These are phyloP conservation scores for Boletus insuetus DNA, from an alignment of 768 basidiomycete species.

Conservation along the genomic window DNA sequence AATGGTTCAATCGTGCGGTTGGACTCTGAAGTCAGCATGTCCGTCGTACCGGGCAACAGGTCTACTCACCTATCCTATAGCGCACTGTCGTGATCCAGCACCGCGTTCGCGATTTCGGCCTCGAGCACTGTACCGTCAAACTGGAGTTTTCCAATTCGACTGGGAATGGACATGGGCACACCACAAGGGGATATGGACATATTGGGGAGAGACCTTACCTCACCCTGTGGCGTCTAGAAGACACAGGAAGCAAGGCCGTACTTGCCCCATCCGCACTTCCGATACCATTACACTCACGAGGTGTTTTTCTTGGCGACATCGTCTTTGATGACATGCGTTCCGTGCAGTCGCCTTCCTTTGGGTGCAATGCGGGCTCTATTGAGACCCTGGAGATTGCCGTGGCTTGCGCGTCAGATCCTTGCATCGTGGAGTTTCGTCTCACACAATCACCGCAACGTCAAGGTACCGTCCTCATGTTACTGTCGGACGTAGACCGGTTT, in stretches of 20 bases:
- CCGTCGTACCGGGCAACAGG: background rate
- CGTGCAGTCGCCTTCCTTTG: slow-evolving; percentile 12
- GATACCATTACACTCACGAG: slow-evolving; percentile 4
- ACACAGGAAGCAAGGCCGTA: background rate
- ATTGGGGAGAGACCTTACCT: slow-evolving; percentile 16
- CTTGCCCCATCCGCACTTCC: slow-evolving; percentile 12
- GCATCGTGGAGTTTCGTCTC: slow-evolving; percentile 22
- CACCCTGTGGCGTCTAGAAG: slow-evolving; percentile 19
- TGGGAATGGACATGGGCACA: background rate
- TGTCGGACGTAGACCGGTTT: background rate
- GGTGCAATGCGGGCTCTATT: slow-evolving; percentile 13
- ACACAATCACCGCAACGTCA: slow-evolving; percentile 16
- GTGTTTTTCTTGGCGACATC: slow-evolving; percentile 18
- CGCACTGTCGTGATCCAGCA: slow-evolving; percentile 20
- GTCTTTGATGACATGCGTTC: slow-evolving; percentile 6
- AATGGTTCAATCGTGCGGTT: slow-evolving; percentile 23
- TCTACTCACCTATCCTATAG: slow-evolving; percentile 2
- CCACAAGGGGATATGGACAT: slow-evolving; percentile 13
- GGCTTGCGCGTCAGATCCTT: slow-evolving; percentile 20
- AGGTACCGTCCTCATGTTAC: slow-evolving; percentile 12
- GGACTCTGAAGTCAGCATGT: slow-evolving; percentile 13
- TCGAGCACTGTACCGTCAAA: slow-evolving; percentile 18
- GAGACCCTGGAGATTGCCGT: slow-evolving; percentile 23
- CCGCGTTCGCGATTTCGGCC: slow-evolving; percentile 25
- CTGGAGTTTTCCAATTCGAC: slow-evolving; percentile 5